Percentiles rank a stretch among this genome's conserved stretches.
phyloP scores from a whole-genome alignment of 768 basidiomycete genomes.

The Lentinula boryana region DNA sequence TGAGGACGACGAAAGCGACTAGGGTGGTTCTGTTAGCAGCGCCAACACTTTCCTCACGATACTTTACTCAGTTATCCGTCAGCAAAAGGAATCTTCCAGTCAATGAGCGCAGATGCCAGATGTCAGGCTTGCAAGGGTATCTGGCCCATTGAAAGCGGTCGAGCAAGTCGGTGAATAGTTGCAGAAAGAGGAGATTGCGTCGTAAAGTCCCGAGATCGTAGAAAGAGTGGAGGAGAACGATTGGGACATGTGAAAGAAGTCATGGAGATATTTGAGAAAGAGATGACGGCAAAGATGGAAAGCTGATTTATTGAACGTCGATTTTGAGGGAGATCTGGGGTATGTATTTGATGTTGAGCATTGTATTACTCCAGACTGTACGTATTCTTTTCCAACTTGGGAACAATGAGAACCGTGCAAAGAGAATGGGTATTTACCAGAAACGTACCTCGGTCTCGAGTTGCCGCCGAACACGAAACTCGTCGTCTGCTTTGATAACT shows the following conservation, averaged over 20 bases:
- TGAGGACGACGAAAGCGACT: constrained; percentile 9
- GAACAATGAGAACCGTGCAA: neutral
- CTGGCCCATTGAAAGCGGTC: constrained; percentile 48
- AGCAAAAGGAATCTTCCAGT: no score
- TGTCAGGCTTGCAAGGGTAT: constrained; percentile 42
- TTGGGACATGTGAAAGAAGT: constrained; percentile 41
- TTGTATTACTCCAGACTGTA: constrained; percentile 57
- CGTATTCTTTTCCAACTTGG: constrained; percentile 80
- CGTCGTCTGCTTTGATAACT: constrained; percentile 78
- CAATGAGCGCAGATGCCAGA: constrained; percentile 40
- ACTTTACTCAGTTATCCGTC: no score
- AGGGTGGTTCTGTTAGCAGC: neutral
- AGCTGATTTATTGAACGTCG: neutral
- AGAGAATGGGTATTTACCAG: neutral
- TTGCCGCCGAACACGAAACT: constrained; percentile 65
- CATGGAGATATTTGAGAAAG: neutral
- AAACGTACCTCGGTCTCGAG: constrained; percentile 67
- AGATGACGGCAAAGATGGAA: constrained; percentile 3
- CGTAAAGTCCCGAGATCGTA: neutral
- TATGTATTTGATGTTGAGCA: neutral
- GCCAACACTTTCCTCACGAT: constrained; percentile 12
- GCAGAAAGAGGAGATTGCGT: constrained; percentile 20
- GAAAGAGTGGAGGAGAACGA: constrained; percentile 5
- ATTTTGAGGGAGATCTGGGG: neutral
- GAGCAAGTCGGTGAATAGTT: constrained; percentile 30